A percentile compares a stretch with the other conserved stretches of the same genome.
phyloP scores from a whole-genome alignment of 768 basidiomycete genomes.

The Termitomyces sp. region DNA sequence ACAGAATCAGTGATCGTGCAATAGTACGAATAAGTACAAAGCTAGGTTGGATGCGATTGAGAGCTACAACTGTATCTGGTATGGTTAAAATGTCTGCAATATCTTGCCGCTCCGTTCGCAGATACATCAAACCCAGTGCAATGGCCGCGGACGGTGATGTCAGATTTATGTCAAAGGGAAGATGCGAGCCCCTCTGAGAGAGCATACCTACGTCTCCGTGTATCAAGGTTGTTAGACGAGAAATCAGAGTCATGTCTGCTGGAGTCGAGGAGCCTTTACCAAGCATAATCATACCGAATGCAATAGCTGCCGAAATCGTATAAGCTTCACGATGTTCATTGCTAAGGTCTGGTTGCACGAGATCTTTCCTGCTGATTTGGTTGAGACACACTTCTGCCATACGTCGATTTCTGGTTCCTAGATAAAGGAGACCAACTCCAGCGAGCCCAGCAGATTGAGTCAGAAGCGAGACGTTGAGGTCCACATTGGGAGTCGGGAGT shows the following conservation, averaged over 20 bases:
- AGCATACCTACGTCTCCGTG: conserved; percentile 60
- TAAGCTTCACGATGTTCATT: conserved; percentile 92
- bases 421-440: conserved; percentile 85
- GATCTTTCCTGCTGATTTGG: conserved; percentile 75
- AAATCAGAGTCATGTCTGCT: conserved; percentile 67
- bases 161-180: conserved; percentile 77
- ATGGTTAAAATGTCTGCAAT: conserved; percentile 82
- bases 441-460: conserved; percentile 87
- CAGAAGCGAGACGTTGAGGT: conserved; percentile 85
- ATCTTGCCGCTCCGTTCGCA: conserved; percentile 78
- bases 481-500: conserved; percentile 80
- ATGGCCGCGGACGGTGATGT: conserved; percentile 91
- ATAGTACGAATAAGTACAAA: conserved; percentile 81
- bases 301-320: conserved; percentile 80
- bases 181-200: conserved; percentile 27
- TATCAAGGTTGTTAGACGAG: conserved; percentile 67
- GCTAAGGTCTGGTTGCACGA: conserved; percentile 77
- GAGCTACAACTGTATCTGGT: conserved; percentile 71
- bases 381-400: conserved; percentile 91
- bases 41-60: conserved; percentile 86
- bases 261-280: conserved; percentile 77
- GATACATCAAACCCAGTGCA: conserved; percentile 89
- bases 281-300: conserved; percentile 96
- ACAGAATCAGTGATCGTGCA: conserved; percentile 77
- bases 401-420: conserved; percentile 80